Conservation (phyloP, 1,139 yeast species). For the Yamadazyma friedrichii region DNA sequence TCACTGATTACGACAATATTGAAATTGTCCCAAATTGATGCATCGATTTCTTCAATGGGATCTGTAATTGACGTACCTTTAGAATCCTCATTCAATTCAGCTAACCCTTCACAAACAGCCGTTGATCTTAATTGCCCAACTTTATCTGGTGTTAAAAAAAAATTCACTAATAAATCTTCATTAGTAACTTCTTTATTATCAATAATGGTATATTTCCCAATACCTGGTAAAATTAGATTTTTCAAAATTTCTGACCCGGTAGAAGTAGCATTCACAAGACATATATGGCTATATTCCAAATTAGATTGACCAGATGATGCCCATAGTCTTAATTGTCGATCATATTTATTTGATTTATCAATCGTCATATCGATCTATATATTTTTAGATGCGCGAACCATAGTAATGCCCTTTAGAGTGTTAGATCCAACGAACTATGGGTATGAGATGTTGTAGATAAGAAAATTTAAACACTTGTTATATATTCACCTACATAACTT, state of each 20-base stretch:
- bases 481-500: too few species aligned
- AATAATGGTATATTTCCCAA: slow-evolving; percentile 65
- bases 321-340: slow-evolving; percentile 90
- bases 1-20: slow-evolving; percentile 53
- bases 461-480: too few species aligned
- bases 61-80: slow-evolving; percentile 31
- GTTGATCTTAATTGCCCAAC: slow-evolving; percentile 43
- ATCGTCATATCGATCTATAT: slow-evolving; percentile 27
- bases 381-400: too few species aligned
- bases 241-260: slow-evolving; percentile 71
- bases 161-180: slow-evolving; percentile 55
- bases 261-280: slow-evolving; percentile 60
- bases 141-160: slow-evolving; percentile 53
- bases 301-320: slow-evolving; percentile 70
- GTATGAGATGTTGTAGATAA: too few species aligned
- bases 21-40: slow-evolving; percentile 49
- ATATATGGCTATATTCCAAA: slow-evolving; percentile 58
- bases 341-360: slow-evolving; percentile 57
- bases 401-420: too few species aligned
- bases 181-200: slow-evolving; percentile 43
- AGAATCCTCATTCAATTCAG: slow-evolving; percentile 64
- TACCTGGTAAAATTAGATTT: slow-evolving; percentile 78
- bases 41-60: slow-evolving; percentile 17
- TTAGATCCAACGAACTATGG: too few species aligned
- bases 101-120: slow-evolving; percentile 39